Evolutionary conservation across 176 grass and related monocot species (phyloP).

Genomic region (Avena sativa): DNA sequence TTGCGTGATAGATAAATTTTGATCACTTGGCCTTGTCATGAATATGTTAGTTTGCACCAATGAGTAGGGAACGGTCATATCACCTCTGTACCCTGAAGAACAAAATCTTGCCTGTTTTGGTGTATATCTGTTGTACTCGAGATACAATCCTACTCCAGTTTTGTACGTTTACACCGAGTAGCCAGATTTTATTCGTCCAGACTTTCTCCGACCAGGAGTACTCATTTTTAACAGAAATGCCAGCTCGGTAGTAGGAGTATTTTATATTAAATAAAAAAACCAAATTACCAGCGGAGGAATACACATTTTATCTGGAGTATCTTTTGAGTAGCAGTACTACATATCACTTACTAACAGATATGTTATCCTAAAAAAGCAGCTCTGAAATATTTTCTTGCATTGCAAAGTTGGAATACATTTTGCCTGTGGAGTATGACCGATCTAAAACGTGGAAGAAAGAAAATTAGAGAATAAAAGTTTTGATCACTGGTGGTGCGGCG

Average conservation of each 20-base stretch:
- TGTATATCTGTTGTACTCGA: background rate
- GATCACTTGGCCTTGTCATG: conserved; percentile 8
- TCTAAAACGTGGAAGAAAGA: background rate
- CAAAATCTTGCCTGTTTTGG: background rate
- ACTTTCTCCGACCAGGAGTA: background rate
- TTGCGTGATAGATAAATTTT: conserved; percentile 7
- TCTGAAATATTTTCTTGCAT: background rate
- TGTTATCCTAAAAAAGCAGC: background rate
- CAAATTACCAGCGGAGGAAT: too few relatives aligned
- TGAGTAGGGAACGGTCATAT: background rate
- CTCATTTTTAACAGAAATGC: background rate
- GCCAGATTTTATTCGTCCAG: background rate
- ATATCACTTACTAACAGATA: too few relatives aligned
- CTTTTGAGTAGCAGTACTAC: too few relatives aligned
- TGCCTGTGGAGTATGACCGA: accelerated
- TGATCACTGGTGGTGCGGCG: background rate
- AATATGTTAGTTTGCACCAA: background rate
- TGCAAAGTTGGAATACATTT: background rate
- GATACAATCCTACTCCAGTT: background rate
- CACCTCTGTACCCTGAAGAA: background rate
- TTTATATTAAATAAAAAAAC: too few relatives aligned
- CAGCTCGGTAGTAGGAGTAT: background rate
- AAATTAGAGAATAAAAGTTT: background rate
- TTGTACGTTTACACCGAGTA: background rate
- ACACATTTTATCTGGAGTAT: too few relatives aligned